phyloP scores from a whole-genome alignment of 345 rosid genomes.

The Cochlearia excelsa region DNA sequence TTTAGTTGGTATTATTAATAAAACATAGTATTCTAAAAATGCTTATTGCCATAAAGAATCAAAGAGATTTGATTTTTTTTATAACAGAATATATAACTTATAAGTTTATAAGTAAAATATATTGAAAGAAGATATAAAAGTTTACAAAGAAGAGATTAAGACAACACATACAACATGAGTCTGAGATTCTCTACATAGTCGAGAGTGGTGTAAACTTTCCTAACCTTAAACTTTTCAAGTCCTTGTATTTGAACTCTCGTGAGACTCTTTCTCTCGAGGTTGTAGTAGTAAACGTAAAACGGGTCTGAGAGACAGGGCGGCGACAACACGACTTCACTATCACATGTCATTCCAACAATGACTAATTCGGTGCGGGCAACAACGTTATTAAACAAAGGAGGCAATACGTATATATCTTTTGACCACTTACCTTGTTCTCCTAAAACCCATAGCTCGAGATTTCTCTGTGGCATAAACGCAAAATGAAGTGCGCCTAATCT shows the following conservation, averaged over 20 bases:
- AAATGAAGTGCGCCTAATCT: constrained; percentile 3
- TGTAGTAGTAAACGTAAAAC: constrained; percentile 13
- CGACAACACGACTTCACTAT: not conserved
- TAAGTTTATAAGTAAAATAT: no score
- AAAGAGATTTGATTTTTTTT: no score
- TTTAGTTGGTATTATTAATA: no score
- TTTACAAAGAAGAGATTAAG: not conserved
- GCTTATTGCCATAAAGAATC: no score
- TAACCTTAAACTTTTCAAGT: not conserved
- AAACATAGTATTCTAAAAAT: no score
- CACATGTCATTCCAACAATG: constrained; percentile 9
- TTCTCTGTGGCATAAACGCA: not conserved
- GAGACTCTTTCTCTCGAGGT: not conserved
- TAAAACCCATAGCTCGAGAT: not conserved
- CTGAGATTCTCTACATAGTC: not conserved
- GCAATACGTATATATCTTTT: not conserved
- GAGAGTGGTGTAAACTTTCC: not conserved
- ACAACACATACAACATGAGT: not conserved
- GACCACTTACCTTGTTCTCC: constrained; percentile 3
- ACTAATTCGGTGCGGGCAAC: not conserved
- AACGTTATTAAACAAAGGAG: not conserved
- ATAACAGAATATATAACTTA: no score
- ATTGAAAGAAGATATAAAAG: not conserved
- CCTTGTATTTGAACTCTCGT: constrained; percentile 4
- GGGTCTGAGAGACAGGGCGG: not conserved